phyloP scores from a whole-genome alignment of 2,329 filamentous ascomycete genomes.

The Moelleriella libera region DNA sequence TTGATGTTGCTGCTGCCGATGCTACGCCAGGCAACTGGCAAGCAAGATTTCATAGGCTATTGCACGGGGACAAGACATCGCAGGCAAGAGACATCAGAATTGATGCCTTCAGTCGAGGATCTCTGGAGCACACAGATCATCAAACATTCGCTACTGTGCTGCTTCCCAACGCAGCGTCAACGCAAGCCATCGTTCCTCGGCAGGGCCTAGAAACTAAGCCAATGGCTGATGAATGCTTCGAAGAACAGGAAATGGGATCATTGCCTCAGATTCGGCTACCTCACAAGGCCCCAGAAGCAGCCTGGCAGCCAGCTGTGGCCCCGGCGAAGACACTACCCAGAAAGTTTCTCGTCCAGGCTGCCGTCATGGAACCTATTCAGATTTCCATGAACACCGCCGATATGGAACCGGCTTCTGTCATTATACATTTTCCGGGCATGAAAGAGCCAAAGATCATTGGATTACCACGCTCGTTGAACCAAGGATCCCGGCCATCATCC shows the following conservation, averaged over 20 bases:
- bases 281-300: constrained; percentile 42
- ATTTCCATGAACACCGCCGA: constrained; percentile 17
- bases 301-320: constrained; percentile 45
- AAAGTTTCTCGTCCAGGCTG: constrained; percentile 29
- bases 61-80: constrained; percentile 52
- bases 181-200: constrained; percentile 28
- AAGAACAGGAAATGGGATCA: constrained; percentile 68
- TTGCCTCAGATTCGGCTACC: constrained; percentile 59
- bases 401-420: constrained; percentile 15
- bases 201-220: constrained; percentile 34
- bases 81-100: constrained; percentile 46
- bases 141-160: constrained; percentile 54
- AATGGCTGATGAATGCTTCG: constrained; percentile 68
- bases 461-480: constrained; percentile 19
- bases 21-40: constrained; percentile 49
- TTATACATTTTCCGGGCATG: constrained; percentile 28
- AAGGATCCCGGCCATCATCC: constrained; percentile 14
- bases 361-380: constrained; percentile 19
- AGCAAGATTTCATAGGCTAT: constrained; percentile 66
- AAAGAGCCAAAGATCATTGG: constrained; percentile 21
- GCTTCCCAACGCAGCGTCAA: constrained; percentile 28
- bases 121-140: constrained; percentile 39
- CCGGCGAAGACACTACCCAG: constrained; percentile 40
- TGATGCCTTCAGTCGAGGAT: constrained; percentile 53
- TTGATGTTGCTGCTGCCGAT: constrained; percentile 7